phyloP scores from a whole-genome alignment of 129 eudicot species.

The Silybum marianum region DNA sequence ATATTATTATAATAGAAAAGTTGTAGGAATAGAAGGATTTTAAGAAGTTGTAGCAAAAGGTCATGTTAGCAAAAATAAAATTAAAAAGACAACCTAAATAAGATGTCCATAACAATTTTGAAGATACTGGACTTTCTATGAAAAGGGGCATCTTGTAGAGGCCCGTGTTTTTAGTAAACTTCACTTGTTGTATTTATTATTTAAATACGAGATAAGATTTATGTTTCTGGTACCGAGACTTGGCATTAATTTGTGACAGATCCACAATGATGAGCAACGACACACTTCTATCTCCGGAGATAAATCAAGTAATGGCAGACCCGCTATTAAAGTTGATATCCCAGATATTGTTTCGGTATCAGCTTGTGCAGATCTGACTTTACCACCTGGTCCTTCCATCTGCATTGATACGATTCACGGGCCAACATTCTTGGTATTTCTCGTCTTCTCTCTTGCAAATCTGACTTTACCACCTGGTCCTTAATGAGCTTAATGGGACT shows the following conservation, averaged over 20 bases:
- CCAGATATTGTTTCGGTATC: conserved; percentile 80
- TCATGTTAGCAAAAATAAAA: not conserved
- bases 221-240: conserved; percentile 9
- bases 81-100: not conserved
- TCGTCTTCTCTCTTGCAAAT: not conserved
- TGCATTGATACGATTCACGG: conserved; percentile 85
- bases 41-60: not conserved
- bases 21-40: not conserved
- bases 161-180: not conserved
- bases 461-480: too few relatives aligned
- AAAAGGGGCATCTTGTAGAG: not conserved
- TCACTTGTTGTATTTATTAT: not conserved
- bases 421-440: conserved; percentile 74
- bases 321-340: conserved; percentile 57
- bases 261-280: conserved; percentile 56
- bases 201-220: not conserved
- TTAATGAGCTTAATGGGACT: too few relatives aligned
- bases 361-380: conserved; percentile 90
- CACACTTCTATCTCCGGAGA: conserved; percentile 48
- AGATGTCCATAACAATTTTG: not conserved
- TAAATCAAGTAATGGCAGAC: conserved; percentile 31
- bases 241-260: conserved; percentile 45
- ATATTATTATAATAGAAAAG: too few relatives aligned
- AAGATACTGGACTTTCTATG: not conserved
- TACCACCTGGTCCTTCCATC: conserved; percentile 91